Percentiles rank a stretch among this genome's conserved stretches.
phyloP scores from a whole-genome alignment of 768 basidiomycete species.

The Mycena belliarum region DNA sequence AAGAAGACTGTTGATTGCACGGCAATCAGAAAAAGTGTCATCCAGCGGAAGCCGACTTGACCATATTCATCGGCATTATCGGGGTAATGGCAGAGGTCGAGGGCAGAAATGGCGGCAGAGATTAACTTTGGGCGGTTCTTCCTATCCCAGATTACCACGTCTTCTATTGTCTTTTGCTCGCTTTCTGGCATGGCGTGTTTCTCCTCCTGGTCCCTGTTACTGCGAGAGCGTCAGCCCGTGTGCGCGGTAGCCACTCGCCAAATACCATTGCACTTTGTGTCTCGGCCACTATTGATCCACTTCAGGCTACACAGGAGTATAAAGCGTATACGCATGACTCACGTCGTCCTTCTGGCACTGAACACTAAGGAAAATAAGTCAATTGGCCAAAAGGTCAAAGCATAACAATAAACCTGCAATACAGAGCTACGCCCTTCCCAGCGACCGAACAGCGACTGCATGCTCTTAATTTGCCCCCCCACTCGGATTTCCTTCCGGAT shows the following conservation, averaged over 20 bases:
- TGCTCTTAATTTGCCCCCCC: constrained; percentile 17
- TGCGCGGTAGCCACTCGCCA: background rate
- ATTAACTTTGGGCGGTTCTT: constrained; percentile 20
- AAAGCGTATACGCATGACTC: background rate
- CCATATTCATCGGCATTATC: constrained; percentile 23
- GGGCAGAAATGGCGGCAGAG: constrained; percentile 21
- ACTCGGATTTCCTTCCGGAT: constrained; percentile 12
- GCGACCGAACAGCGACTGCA: constrained; percentile 19
- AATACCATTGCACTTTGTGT: constrained; percentile 20
- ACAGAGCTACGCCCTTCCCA: constrained; percentile 19
- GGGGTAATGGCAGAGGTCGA: constrained; percentile 20
- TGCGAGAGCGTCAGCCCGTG: background rate
- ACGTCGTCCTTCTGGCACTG: constrained; percentile 21
- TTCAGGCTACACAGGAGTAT: background rate
- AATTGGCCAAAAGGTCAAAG: background rate
- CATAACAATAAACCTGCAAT: constrained; percentile 19
- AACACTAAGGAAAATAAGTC: constrained; percentile 4
- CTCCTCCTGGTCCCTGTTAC: constrained; percentile 11
- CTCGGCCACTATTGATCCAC: constrained; percentile 14
- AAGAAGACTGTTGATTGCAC: constrained; percentile 12
- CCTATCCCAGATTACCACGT: constrained; percentile 22
- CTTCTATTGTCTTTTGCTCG: constrained; percentile 16
- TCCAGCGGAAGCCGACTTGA: background rate
- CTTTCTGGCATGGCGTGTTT: constrained; percentile 1
- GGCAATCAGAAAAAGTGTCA: constrained; percentile 1